phyloP scores from a whole-genome alignment of 495 filamentous ascomycete species.

The Apiosordaria backusii region DNA sequence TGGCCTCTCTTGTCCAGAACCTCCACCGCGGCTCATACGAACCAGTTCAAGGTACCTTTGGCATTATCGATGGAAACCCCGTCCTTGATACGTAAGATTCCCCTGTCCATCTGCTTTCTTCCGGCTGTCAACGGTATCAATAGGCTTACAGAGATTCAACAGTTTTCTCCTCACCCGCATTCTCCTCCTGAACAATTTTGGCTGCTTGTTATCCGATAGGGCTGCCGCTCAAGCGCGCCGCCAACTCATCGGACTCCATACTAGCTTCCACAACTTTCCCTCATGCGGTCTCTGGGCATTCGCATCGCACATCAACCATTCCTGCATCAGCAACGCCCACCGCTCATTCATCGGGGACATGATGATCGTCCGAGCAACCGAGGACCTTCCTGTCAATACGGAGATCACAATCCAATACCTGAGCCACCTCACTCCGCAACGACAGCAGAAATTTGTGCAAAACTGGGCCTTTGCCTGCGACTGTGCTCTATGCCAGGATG shows the following conservation, averaged over 20 bases:
- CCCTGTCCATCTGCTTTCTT: neutral
- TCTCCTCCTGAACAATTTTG: neutral
- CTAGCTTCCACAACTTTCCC: neutral
- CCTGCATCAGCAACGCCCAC: conserved; percentile 44
- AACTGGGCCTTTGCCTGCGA: neutral
- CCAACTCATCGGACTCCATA: neutral
- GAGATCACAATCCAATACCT: conserved; percentile 9
- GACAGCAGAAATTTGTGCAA: neutral
- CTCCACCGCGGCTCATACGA: neutral
- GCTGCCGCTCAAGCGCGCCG: neutral
- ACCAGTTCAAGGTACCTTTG: neutral
- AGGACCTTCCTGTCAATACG: conserved; percentile 42
- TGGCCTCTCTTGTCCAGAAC: conserved; percentile 12
- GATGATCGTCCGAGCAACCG: conserved; percentile 52
- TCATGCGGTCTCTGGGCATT: neutral
- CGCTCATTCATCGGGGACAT: conserved; percentile 59
- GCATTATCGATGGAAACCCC: neutral
- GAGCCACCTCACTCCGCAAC: neutral
- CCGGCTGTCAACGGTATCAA: neutral
- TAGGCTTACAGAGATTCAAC: neutral
- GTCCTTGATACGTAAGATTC: neutral
- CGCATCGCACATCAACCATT: conserved; percentile 56
- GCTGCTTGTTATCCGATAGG: neutral
- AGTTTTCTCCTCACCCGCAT: neutral
- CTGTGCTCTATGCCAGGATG: neutral